Evolutionary conservation across 1,284 basidiomycete species (phyloP).

Genomic region (Pseudozyma hubeiensis): DNA sequence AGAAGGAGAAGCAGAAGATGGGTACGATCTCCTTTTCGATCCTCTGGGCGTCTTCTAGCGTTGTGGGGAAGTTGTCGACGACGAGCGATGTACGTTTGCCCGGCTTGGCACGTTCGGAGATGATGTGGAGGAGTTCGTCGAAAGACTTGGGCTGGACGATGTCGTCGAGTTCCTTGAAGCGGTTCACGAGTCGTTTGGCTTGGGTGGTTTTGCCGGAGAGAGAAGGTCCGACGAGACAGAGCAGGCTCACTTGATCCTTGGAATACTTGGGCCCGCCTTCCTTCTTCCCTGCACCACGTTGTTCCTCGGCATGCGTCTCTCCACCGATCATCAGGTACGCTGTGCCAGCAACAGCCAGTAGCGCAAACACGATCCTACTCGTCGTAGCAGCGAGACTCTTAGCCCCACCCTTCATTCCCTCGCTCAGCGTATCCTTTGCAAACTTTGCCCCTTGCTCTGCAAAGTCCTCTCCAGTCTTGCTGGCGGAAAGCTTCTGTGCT

Average conservation of each 20-base stretch:
- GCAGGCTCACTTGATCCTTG: constrained; percentile 36
- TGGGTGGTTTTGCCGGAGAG: constrained; percentile 53
- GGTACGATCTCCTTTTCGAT: constrained; percentile 49
- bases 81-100: constrained; percentile 39
- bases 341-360: constrained; percentile 26
- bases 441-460: constrained; percentile 27
- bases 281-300: constrained; percentile 2
- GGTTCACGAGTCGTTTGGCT: constrained; percentile 43
- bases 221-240: constrained; percentile 45
- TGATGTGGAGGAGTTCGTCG: constrained; percentile 23
- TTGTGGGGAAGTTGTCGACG: constrained; percentile 51
- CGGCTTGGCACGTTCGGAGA: constrained; percentile 14
- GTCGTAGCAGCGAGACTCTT: constrained; percentile 20
- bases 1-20: constrained; percentile 57
- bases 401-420: constrained; percentile 17
- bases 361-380: constrained; percentile 33
- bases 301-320: constrained; percentile 24
- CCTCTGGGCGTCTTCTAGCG: constrained; percentile 40
- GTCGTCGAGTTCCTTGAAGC: constrained; percentile 42
- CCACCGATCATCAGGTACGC: constrained; percentile 29
- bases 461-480: neutral
- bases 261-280: constrained; percentile 16
- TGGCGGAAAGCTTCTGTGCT: too few relatives aligned
- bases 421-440: constrained; percentile 20
- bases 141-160: constrained; percentile 22